Evolutionary conservation across 1,284 basidiomycete genomes (phyloP).

Genomic region (Marasmius tenuissimus): DNA sequence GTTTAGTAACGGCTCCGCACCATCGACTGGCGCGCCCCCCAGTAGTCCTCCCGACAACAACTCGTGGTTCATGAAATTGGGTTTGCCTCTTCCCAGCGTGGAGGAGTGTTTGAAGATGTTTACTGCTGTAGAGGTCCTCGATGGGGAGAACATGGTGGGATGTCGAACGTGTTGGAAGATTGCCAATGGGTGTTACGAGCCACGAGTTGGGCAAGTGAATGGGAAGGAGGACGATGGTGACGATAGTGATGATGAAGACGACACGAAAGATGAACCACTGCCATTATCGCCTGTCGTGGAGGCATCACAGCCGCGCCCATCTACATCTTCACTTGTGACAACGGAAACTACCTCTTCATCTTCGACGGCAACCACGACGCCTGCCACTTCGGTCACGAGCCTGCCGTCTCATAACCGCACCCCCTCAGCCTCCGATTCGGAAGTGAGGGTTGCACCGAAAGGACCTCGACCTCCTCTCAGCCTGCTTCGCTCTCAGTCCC

Average conservation of each 20-base stretch:
- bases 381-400: not conserved
- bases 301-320: not conserved
- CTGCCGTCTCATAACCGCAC: not conserved
- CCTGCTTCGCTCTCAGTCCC: not conserved
- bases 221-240: conserved; percentile 27
- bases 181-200: conserved; percentile 58
- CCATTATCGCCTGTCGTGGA: not conserved
- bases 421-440: not conserved
- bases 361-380: not conserved
- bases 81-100: conserved; percentile 49
- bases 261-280: not conserved
- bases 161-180: conserved; percentile 94
- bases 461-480: not conserved
- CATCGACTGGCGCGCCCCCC: conserved; percentile 8
- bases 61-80: conserved; percentile 24
- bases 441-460: not conserved
- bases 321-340: not conserved
- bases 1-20: not conserved
- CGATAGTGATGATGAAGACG: conserved; percentile 3
- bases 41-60: conserved; percentile 22
- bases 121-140: conserved; percentile 86
- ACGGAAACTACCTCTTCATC: no score
- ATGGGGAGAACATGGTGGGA: conserved; percentile 92
- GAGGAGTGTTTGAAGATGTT: conserved; percentile 83
- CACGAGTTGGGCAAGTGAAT: conserved; percentile 23